Conservation (phyloP, 495 filamentous ascomycete genomes). For the Penicillium daleae region DNA sequence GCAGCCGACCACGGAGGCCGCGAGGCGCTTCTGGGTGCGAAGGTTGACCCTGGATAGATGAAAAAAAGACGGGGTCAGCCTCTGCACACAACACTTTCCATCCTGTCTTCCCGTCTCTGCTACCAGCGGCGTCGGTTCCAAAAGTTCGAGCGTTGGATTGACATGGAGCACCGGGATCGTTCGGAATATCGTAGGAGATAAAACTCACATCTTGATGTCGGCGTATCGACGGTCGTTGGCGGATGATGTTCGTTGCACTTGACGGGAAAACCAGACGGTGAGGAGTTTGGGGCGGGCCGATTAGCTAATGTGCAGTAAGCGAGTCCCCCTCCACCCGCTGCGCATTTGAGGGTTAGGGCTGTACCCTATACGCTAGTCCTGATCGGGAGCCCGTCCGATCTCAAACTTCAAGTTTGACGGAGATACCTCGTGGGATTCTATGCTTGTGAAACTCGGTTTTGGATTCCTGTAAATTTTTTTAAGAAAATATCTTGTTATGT, state of each 20-base stretch:
- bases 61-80: slow-evolving; percentile 44
- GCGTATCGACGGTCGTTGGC: slow-evolving; percentile 59
- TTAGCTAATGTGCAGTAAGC: slow-evolving; percentile 57
- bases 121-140: slow-evolving; percentile 6
- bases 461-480: too few species aligned
- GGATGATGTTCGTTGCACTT: slow-evolving; percentile 57
- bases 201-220: slow-evolving; percentile 60
- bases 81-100: slow-evolving; percentile 30
- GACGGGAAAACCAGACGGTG: slow-evolving; percentile 47
- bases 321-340: slow-evolving; percentile 38
- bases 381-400: slow-evolving; percentile 9
- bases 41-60: slow-evolving; percentile 86
- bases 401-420: background rate
- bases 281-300: slow-evolving; percentile 52
- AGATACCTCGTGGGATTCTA: background rate
- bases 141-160: background rate
- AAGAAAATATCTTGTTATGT: too few species aligned
- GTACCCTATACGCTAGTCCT: slow-evolving; percentile 26
- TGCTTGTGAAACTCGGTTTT: background rate
- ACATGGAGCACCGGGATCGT: slow-evolving; percentile 15
- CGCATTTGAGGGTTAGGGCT: slow-evolving; percentile 25
- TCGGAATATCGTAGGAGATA: slow-evolving; percentile 34
- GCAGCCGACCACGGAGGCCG: slow-evolving; percentile 95
- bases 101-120: slow-evolving; percentile 12
- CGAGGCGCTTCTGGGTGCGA: slow-evolving; percentile 99